Evolutionary conservation across 192 early-diverging fungal species (phyloP).

Genomic region (Martensiomyces pterosporus): DNA sequence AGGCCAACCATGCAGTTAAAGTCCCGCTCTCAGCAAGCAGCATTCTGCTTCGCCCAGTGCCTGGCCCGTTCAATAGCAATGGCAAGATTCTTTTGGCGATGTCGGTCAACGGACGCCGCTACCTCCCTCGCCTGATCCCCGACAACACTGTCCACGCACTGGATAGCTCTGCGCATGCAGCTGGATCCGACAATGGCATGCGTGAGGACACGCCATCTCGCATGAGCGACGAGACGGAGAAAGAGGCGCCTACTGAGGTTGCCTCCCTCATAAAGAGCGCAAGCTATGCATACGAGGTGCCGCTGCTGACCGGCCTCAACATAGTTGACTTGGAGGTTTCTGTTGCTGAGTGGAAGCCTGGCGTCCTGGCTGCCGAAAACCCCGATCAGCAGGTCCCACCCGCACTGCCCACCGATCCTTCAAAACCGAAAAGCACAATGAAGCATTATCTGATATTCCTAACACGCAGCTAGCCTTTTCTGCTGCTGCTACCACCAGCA

Average conservation of each 20-base stretch:
- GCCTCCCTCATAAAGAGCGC: conserved; percentile 26
- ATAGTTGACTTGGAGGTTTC: conserved; percentile 29
- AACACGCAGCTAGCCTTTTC: conserved; percentile 12
- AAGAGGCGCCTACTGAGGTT: conserved; percentile 14
- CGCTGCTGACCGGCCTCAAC: conserved; percentile 33
- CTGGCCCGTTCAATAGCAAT: conserved; percentile 26
- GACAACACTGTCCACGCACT: conserved; percentile 9
- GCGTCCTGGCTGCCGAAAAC: conserved; percentile 13
- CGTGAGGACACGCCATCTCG: conserved; percentile 31
- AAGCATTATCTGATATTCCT: conserved; percentile 27
- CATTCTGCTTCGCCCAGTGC: conserved; percentile 36
- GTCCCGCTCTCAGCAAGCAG: conserved; percentile 14
- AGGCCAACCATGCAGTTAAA: conserved; percentile 31
- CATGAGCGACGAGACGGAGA: conserved; percentile 33
- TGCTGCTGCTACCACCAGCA: too few relatives aligned
- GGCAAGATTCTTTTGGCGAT: conserved; percentile 28
- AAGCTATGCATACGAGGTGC: conserved; percentile 38
- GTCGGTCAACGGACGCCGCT: conserved; percentile 23
- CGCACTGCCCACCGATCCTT: conserved; percentile 1
- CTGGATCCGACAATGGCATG: conserved; percentile 11
- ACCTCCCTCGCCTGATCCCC: conserved; percentile 29
- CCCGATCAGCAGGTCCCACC: conserved; percentile 47
- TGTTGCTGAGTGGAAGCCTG: conserved; percentile 27
- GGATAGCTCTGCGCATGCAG: neutral
- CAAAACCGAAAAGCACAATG: conserved; percentile 4